A percentile compares a stretch with the other conserved stretches of the same genome.
Evolutionary conservation across 805 yeast genomes (phyloP).

Genomic region (Blastobotrys mokoenaii): DNA sequence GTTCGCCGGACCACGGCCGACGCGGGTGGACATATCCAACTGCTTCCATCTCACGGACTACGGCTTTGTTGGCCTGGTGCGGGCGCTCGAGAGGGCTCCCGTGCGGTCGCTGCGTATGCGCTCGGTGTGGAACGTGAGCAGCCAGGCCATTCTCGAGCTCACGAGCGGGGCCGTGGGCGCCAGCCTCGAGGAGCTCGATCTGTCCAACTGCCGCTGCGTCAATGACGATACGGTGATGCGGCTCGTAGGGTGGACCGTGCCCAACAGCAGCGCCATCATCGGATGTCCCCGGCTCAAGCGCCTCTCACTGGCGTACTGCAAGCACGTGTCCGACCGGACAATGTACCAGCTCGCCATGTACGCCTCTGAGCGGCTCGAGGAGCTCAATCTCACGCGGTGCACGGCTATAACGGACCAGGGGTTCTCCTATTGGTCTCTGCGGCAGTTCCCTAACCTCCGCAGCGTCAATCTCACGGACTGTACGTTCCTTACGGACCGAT

Average conservation of each 20-base stretch:
- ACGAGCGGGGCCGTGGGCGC: slow-evolving; percentile 58
- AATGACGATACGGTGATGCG: slow-evolving; percentile 64
- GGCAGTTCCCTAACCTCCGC: slow-evolving; percentile 45
- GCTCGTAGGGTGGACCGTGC: slow-evolving; percentile 45
- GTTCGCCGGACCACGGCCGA: slow-evolving; percentile 64
- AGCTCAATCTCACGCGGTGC: slow-evolving; percentile 61
- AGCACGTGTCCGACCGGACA: slow-evolving; percentile 59
- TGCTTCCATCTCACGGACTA: slow-evolving; percentile 73
- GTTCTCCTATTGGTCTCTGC: slow-evolving; percentile 51
- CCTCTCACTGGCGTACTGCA: slow-evolving; percentile 63
- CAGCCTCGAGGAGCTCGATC: slow-evolving; percentile 49
- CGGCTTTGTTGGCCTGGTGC: slow-evolving; percentile 63
- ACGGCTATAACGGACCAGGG: slow-evolving; percentile 73
- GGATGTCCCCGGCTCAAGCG: slow-evolving; percentile 55
- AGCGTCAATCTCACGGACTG: slow-evolving; percentile 58
- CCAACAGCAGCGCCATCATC: slow-evolving; percentile 19
- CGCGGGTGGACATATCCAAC: slow-evolving; percentile 51
- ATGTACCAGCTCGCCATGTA: slow-evolving; percentile 55
- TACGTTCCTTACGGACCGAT: slow-evolving; percentile 59
- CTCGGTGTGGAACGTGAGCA: slow-evolving; percentile 69
- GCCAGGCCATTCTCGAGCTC: slow-evolving; percentile 76
- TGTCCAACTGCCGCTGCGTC: slow-evolving; percentile 66
- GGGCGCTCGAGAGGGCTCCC: slow-evolving; percentile 62
- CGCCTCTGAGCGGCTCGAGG: slow-evolving; percentile 46
- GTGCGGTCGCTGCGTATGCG: slow-evolving; percentile 50